phyloP scores from a whole-genome alignment of 352 stramenopile species.

The Pythium biforme region DNA sequence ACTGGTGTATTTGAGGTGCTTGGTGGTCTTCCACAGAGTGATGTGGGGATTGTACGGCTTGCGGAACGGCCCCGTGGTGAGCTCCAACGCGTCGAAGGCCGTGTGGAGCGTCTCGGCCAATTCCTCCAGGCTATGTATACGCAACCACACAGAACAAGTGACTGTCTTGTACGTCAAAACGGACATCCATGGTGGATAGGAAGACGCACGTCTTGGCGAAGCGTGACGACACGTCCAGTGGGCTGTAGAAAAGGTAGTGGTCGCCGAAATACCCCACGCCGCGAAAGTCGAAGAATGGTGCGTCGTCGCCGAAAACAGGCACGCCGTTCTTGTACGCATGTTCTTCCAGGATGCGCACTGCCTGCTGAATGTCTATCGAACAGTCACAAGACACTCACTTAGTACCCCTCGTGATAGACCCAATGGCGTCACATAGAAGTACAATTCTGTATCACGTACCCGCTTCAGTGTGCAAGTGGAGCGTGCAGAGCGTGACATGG shows the following conservation, averaged over 20 bases:
- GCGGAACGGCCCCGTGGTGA: conserved; percentile 34
- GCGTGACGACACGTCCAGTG: conserved; percentile 1
- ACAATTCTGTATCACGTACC: too few species aligned
- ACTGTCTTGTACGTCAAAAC: too few species aligned
- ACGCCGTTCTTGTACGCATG: neutral
- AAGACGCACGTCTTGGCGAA: conserved; percentile 14
- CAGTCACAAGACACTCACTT: neutral
- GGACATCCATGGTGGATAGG: neutral
- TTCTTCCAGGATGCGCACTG: conserved; percentile 4
- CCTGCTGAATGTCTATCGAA: conserved; percentile 1
- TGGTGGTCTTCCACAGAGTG: conserved; percentile 47
- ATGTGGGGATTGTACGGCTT: conserved; percentile 40
- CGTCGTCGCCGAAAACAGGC: neutral
- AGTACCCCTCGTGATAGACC: too few species aligned
- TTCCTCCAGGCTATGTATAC: conserved; percentile 24
- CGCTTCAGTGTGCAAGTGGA: conserved; percentile 12
- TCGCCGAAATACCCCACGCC: conserved; percentile 39
- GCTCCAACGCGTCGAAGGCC: conserved; percentile 21
- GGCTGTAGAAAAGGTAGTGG: conserved; percentile 37
- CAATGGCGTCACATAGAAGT: too few species aligned
- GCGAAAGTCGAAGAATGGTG: conserved; percentile 29
- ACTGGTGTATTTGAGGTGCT: conserved; percentile 28
- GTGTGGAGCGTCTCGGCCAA: conserved; percentile 33
- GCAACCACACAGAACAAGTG: neutral
- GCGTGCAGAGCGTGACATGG: conserved; percentile 16